Base-by-base conservation (phyloP, 2,329 filamentous ascomycete genomes). In the Ophiostoma montium region DNA sequence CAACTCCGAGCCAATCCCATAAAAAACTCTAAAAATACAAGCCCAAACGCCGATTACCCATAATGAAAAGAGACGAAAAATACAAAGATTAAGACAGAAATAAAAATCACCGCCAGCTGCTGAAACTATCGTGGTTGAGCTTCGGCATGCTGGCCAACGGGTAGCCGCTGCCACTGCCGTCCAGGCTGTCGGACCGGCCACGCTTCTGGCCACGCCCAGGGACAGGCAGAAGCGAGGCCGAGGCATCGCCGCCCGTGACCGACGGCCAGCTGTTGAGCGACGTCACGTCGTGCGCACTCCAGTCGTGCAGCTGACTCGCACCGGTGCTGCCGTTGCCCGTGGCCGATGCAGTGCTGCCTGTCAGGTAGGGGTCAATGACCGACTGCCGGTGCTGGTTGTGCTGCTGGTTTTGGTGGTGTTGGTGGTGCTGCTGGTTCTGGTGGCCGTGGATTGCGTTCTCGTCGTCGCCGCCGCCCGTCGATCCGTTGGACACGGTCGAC, bases 111-210 rank as follows among this genome's bases (percentile, higher is more conserved):
- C 53, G 51, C 54, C 54, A 56, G 47, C 42, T 56, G 53, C 49
- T 55, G 49, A 56, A 55, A 10, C 51, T 53, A 41, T 52, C 49
- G 50, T 56, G 52, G 51, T 27, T 55, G 35, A 44, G 53, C 55
- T 54, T 54, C 32, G 49, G 54, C 51, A 55, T 57, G 35, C 51
- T 31, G 15, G 47, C 27, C 42, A 53, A 53, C 6, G 54, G 56
- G 46, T 57, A 57, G 13, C 53, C 52, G 21, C 50, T 27, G 11
- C 27, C 9, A 46, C 53, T n/a, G 43, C 53, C 57, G 12, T 59
- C 62, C 1, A 58, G 50, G 53, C 61, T 62, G 46, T 64, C 62
- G 7, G 57, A 56, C 42, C 62, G 61, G 35, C 57, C 56, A 13
- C 63, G 58, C 58, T 64, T 65, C 53, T 59, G 62, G 11, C 59